These are phyloP conservation scores for Catharanthus roseus DNA, from an alignment of 257 asterid genomes.

Conservation along the genomic window DNA sequence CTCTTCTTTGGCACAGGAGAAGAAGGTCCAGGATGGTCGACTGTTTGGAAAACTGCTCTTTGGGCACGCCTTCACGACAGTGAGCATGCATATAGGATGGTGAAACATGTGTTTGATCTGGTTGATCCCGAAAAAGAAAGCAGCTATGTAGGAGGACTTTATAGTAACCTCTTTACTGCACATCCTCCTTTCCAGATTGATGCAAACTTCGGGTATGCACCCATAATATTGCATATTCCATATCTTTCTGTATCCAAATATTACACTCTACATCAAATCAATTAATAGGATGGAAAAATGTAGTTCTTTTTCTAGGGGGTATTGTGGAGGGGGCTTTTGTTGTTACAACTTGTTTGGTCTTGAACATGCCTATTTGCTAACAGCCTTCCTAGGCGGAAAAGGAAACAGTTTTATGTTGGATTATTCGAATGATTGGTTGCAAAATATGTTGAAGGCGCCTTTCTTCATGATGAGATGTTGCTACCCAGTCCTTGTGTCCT, in stretches of 20 bases:
- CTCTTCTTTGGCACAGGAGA: conserved; percentile 41
- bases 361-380: background rate
- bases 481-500: too few species aligned
- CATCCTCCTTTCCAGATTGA: conserved; percentile 91
- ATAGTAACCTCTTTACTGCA: conserved; percentile 66
- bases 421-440: too few species aligned
- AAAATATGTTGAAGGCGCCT: background rate
- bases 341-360: background rate
- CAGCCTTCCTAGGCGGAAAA: background rate
- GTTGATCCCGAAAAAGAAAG: conserved; percentile 50
- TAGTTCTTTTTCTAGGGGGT: too few species aligned
- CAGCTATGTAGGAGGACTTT: conserved; percentile 60
- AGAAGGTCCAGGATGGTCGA: conserved; percentile 87
- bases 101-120: conserved; percentile 54
- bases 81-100: conserved; percentile 61
- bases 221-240: background rate
- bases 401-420: background rate
- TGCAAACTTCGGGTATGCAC: conserved; percentile 70
- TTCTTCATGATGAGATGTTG: background rate
- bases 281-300: background rate
- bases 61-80: conserved; percentile 70
- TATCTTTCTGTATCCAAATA: background rate
- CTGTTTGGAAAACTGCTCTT: conserved; percentile 63
- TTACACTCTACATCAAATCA: background rate
- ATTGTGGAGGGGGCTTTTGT: background rate